Base-by-base conservation (phyloP, 306 rosid species). In the Arachis hypogaea region DNA sequence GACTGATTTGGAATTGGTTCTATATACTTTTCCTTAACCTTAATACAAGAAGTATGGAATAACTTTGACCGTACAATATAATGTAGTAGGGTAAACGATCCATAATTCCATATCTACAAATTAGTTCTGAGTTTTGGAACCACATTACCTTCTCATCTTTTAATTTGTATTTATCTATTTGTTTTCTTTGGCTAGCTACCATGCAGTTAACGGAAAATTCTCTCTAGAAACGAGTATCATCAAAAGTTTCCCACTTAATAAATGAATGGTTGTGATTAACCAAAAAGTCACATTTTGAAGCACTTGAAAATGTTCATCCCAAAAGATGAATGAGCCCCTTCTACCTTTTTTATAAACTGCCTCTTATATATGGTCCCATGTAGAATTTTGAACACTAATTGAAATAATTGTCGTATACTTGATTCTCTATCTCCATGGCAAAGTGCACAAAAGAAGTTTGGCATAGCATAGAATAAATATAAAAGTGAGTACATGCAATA, bases 311-410 rank as follows among this genome's bases (percentile, higher is more conserved):
- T 76, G 77, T 72, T 74, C 59, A 63, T 51, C 76, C 78, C 68
- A 59, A 77, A 78, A 71, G 50, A 72, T 65, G 64, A 52, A 68
- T 55, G 43, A 75, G 4, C 66, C 12, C 6, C 66, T 55, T 71
- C 74, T 51, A 50, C 66, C 66, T 65, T 74, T 74, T 68, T 43
- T 55, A 74, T 54, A 68, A 74, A 68, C 71, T 60, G 69, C 80
- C 46, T 73, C 77, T 63, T 69, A 69, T 78, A 69, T 69, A 84
- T 88, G 94, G 95, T 85, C 86, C 86, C 85, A 73, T 46, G 46
- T 43, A 73, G 79, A 52, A 47, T 75, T 77, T 63, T 76, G 72
- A 78, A 50, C 58, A 69, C 65, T 29, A 18, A 18, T 73, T 71
- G 81, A 44, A 33, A 33, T 2, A 33, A 66, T 55, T 81, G 63